Percentiles rank a stretch among this genome's conserved stretches.
These are phyloP conservation scores for Aaosphaeria pasadenensis DNA, from an alignment of 2,329 filamentous ascomycete species.

Conservation along the genomic window DNA sequence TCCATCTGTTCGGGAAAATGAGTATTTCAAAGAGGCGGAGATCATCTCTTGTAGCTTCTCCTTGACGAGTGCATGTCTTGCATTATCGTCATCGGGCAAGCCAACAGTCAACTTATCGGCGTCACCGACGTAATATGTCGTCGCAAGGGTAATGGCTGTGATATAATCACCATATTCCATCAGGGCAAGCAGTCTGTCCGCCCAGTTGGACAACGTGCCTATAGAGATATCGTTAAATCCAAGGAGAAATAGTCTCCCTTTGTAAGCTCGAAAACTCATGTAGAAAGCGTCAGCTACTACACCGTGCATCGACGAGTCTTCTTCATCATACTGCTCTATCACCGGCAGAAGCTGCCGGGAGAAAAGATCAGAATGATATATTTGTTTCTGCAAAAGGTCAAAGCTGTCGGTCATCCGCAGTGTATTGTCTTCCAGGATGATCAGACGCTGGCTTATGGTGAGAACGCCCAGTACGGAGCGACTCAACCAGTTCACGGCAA, in stretches of 20 bases:
- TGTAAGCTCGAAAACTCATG: conserved; percentile 96
- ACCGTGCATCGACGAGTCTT: conserved; percentile 86
- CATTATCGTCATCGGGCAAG: conserved; percentile 74
- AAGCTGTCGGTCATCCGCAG: conserved; percentile 94
- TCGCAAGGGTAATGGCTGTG: conserved; percentile 83
- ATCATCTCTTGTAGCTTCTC: conserved; percentile 94
- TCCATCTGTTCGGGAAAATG: conserved; percentile 64
- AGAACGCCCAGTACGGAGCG: conserved; percentile 87
- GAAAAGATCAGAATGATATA: conserved; percentile 88
- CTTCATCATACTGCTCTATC: conserved; percentile 84
- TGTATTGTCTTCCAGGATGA: conserved; percentile 81
- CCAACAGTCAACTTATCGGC: conserved; percentile 94
- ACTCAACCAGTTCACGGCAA: conserved; percentile 94
- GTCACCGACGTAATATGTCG: conserved; percentile 85
- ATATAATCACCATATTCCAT: conserved; percentile 98
- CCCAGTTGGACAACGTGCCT: conserved; percentile 93
- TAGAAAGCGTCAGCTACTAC: conserved; percentile 96
- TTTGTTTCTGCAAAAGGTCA: conserved; percentile 85
- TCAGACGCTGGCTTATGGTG: conserved; percentile 88
- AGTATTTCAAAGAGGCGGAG: conserved; percentile 84
- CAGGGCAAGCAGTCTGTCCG: conserved; percentile 83
- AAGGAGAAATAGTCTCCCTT: conserved; percentile 85
- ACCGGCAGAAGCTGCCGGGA: conserved; percentile 79
- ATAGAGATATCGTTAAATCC: conserved; percentile 94
- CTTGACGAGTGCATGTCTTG: conserved; percentile 77